Base-by-base conservation (phyloP, 805 yeast species). In the Candida palmyrensis region DNA sequence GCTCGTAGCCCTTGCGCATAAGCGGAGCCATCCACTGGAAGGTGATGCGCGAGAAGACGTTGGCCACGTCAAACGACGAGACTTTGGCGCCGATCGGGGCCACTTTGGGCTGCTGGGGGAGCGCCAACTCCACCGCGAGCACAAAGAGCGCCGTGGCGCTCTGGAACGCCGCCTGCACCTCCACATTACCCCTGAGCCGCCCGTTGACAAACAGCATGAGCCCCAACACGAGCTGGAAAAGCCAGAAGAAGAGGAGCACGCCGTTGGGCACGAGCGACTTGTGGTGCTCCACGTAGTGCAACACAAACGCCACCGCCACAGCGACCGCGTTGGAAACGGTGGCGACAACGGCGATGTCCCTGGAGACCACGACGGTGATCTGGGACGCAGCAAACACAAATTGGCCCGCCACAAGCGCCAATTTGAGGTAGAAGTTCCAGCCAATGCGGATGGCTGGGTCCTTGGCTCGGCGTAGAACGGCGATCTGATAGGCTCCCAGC, bases 21-120 rank as follows among this genome's bases (percentile, higher is more conserved):
- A 92, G 62, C 1, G 73, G 77, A 14, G 87, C 78, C 95, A 92
- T 86, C 97, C 98, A 92, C 18, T 79, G 62, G 55, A 92, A 90
- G 0, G 95, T 80, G 32, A 90, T 63, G 33, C 74, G 66, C 2
- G 95, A 81, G 42, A 90, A 75, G 11, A 88, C 62, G 51, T 89
- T 79, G 9, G 87, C 84, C 35, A 53, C 55, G 25, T 76, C 80
- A 26, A 64, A 59, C 1, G 80, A 82, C 27, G 66, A 44, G 12
- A 31, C 11, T 38, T 39, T 38, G 42, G 67, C 43, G 41, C 39
- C 14, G 35, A 60, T 36, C 41, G 65, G 58, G 39, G 60, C 48
- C 31, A 66, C 39, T 17, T 24, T 33, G 29, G 60, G 43, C 29
- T 45, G 43, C 16, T 59, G 51, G 2, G 68, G 74, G 14, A 63